Percentiles rank a stretch among this genome's conserved stretches.
phyloP scores from a whole-genome alignment of 305 asterid genomes.

The Plantago rigida region DNA sequence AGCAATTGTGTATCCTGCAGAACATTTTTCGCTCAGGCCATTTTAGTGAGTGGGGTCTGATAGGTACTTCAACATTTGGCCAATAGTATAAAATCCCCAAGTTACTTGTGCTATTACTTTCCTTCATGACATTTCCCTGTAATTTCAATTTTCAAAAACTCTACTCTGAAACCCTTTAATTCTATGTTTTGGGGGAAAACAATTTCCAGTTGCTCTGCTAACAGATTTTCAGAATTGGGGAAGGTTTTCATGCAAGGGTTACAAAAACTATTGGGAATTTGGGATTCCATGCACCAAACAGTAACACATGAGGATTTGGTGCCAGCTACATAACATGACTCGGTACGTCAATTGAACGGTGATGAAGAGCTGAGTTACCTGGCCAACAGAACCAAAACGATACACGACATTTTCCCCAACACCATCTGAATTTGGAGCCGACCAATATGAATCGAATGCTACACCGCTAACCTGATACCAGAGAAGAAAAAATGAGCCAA shows the following conservation, averaged over 20 bases:
- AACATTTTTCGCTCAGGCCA: slow-evolving; percentile 7
- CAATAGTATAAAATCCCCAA: background rate
- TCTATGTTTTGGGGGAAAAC: too few relatives aligned
- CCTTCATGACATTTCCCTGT: background rate
- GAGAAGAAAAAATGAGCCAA: slow-evolving; percentile 15
- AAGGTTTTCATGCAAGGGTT: too few relatives aligned
- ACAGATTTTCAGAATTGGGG: too few relatives aligned
- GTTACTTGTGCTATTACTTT: background rate
- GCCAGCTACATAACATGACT: too few relatives aligned
- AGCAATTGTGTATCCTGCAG: slow-evolving; percentile 86
- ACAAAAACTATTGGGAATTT: too few relatives aligned
- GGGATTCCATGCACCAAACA: too few relatives aligned
- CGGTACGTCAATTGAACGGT: too few relatives aligned
- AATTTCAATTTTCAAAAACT: background rate
- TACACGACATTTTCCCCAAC: slow-evolving; percentile 67
- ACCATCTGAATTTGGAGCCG: slow-evolving; percentile 77
- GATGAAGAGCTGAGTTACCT: slow-evolving; percentile 38
- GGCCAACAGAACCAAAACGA: slow-evolving; percentile 98
- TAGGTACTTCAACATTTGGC: background rate
- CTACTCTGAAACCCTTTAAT: background rate
- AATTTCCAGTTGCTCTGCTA: too few relatives aligned
- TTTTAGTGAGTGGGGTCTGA: background rate
- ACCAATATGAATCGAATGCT: slow-evolving; percentile 93
- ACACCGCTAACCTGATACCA: slow-evolving; percentile 86
- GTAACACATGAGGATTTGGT: too few relatives aligned